Conservation (phyloP, 768 basidiomycete species). For the Russula compacta region DNA sequence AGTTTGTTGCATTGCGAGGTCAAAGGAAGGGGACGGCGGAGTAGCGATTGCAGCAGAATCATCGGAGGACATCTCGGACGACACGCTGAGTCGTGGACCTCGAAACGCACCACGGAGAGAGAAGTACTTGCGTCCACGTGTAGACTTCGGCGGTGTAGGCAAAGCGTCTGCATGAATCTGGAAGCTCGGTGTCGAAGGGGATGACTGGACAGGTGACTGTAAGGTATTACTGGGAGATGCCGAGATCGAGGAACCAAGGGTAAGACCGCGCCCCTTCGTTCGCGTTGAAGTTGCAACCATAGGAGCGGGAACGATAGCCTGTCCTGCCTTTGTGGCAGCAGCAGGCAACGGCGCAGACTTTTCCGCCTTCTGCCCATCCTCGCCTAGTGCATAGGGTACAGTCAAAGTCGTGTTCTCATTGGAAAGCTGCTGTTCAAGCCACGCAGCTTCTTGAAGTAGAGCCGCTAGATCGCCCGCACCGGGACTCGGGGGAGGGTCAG, state of each 20-base stretch:
- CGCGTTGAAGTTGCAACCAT: constrained; percentile 9
- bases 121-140: constrained; percentile 16
- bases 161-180: constrained; percentile 23
- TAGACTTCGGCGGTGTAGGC: constrained; percentile 41
- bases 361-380: constrained; percentile 5
- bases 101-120: constrained; percentile 37
- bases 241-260: not conserved
- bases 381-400: not conserved
- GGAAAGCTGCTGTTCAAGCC: constrained; percentile 45
- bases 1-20: constrained; percentile 20
- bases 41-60: constrained; percentile 55
- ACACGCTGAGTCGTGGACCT: constrained; percentile 47
- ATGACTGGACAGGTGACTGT: constrained; percentile 6
- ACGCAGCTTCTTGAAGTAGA: constrained; percentile 48
- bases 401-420: constrained; percentile 32
- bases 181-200: constrained; percentile 13
- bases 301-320: not conserved
- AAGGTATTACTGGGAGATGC: not conserved
- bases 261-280: constrained; percentile 11
- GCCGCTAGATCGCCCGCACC: constrained; percentile 43
- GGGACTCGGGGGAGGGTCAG: constrained; percentile 37
- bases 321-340: not conserved
- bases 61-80: constrained; percentile 58
- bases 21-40: constrained; percentile 38
- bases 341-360: not conserved